Percentiles rank a stretch among this genome's conserved stretches.
Evolutionary conservation across 2,329 filamentous ascomycete genomes (phyloP).

Genomic region (Colletotrichum endophyticum): DNA sequence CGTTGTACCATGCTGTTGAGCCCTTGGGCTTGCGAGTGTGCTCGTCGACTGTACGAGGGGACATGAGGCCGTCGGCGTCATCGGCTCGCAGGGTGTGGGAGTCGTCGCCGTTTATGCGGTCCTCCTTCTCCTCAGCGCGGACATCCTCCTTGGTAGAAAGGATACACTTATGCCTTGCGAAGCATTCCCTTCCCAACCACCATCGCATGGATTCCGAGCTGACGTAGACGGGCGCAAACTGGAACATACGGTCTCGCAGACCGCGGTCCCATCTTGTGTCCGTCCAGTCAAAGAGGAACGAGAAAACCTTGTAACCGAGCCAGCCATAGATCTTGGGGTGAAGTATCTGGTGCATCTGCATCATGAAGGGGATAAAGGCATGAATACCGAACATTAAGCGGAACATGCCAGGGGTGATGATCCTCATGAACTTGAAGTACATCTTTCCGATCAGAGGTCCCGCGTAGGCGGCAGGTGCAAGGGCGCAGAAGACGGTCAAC

Average conservation of each 20-base stretch:
- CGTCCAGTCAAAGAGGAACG: slow-evolving; percentile 87
- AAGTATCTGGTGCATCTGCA: slow-evolving; percentile 75
- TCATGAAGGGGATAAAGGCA: slow-evolving; percentile 93
- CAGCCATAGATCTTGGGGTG: slow-evolving; percentile 74
- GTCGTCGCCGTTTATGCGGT: slow-evolving; percentile 48
- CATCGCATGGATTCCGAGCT: slow-evolving; percentile 90
- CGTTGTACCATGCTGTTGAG: slow-evolving; percentile 80
- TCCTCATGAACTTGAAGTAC: slow-evolving; percentile 90
- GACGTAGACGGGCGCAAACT: slow-evolving; percentile 90
- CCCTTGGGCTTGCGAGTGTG: slow-evolving; percentile 47
- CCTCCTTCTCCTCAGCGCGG: slow-evolving; percentile 64
- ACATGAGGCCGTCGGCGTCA: slow-evolving; percentile 32
- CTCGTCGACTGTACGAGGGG: slow-evolving; percentile 27
- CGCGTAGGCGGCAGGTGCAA: slow-evolving; percentile 90
- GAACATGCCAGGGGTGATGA: slow-evolving; percentile 79
- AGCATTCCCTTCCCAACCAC: slow-evolving; percentile 92
- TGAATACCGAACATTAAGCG: slow-evolving; percentile 88
- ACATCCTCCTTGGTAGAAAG: slow-evolving; percentile 77
- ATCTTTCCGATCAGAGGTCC: slow-evolving; percentile 84
- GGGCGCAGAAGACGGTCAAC: slow-evolving; percentile 87
- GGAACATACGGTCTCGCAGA: slow-evolving; percentile 82
- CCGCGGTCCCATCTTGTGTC: slow-evolving; percentile 85
- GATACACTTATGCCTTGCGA: slow-evolving; percentile 81
- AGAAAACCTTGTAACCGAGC: slow-evolving; percentile 88
- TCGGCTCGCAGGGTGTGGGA: slow-evolving; percentile 30